These are phyloP conservation scores for Prunus campanulata DNA, from an alignment of 306 rosid species.

Conservation along the genomic window DNA sequence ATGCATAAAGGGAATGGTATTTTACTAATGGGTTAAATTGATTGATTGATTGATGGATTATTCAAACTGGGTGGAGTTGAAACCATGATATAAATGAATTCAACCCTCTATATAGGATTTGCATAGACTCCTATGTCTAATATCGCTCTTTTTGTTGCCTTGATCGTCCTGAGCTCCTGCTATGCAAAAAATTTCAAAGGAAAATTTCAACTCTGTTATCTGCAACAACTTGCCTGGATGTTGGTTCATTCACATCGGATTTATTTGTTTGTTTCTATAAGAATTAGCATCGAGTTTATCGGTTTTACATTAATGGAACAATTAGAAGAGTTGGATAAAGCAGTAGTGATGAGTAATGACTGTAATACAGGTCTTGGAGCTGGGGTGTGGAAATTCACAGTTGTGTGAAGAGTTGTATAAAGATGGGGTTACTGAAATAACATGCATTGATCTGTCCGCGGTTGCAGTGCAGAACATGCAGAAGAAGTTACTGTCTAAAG, in stretches of 20 bases:
- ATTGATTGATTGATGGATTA: neutral
- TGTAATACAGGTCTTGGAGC: constrained; percentile 63
- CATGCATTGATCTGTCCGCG: constrained; percentile 85
- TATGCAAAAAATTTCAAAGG: neutral
- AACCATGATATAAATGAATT: neutral
- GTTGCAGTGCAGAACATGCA: constrained; percentile 80
- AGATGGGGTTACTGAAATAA: constrained; percentile 64
- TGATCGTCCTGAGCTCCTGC: neutral
- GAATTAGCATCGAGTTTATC: neutral
- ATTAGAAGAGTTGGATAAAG: neutral
- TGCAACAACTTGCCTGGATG: neutral
- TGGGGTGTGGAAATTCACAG: constrained; percentile 94
- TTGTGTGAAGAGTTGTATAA: constrained; percentile 71
- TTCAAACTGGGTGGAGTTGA: neutral
- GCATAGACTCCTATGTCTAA: neutral
- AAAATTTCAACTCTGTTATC: neutral
- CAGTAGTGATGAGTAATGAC: constrained; percentile 18
- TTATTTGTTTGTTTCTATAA: neutral
- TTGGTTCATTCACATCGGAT: neutral
- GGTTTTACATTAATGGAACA: neutral
- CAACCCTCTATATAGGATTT: neutral
- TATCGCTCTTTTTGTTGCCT: neutral
- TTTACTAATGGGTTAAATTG: neutral
- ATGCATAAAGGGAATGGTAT: neutral
- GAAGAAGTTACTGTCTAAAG: constrained; percentile 54